Percentiles rank a stretch among this genome's conserved stretches.
Conservation (phyloP, 2,329 filamentous ascomycete genomes). For the Colletotrichum sp. region DNA sequence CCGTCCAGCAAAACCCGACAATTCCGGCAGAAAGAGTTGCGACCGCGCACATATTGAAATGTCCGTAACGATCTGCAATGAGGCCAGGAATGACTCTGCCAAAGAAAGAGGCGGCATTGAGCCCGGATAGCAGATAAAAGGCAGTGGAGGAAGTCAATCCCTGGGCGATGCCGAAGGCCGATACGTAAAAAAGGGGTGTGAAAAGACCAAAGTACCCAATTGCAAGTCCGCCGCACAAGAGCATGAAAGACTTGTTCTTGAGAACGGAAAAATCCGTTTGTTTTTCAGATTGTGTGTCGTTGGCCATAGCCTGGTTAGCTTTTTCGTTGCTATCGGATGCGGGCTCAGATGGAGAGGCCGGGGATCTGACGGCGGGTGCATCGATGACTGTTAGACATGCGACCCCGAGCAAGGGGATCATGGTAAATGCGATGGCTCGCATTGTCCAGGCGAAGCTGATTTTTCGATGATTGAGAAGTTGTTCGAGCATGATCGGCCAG, state of each 20-base stretch:
- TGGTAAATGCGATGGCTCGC: background rate
- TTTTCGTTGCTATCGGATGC: background rate
- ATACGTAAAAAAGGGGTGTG: constrained; percentile 59
- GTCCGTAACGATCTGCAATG: constrained; percentile 54
- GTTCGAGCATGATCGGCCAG: constrained; percentile 11
- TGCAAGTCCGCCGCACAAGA: background rate
- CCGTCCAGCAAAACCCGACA: constrained; percentile 48
- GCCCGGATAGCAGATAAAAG: constrained; percentile 66
- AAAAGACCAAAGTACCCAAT: constrained; percentile 43
- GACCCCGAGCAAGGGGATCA: background rate
- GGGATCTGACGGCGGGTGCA: background rate
- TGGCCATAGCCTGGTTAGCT: background rate
- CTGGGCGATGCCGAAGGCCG: constrained; percentile 55
- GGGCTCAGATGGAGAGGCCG: background rate
- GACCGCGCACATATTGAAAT: constrained; percentile 44
- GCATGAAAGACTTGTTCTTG: constrained; percentile 17
- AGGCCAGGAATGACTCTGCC: constrained; percentile 58
- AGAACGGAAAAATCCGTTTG: constrained; percentile 15
- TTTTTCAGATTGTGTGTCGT: background rate
- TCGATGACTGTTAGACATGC: constrained; percentile 24
- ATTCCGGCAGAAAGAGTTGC: constrained; percentile 33
- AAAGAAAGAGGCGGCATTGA: constrained; percentile 61
- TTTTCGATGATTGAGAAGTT: background rate
- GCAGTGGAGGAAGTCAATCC: constrained; percentile 55
- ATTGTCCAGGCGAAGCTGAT: constrained; percentile 1